phyloP scores from a whole-genome alignment of 2,329 filamentous ascomycete genomes.

The Metarhizium album region DNA sequence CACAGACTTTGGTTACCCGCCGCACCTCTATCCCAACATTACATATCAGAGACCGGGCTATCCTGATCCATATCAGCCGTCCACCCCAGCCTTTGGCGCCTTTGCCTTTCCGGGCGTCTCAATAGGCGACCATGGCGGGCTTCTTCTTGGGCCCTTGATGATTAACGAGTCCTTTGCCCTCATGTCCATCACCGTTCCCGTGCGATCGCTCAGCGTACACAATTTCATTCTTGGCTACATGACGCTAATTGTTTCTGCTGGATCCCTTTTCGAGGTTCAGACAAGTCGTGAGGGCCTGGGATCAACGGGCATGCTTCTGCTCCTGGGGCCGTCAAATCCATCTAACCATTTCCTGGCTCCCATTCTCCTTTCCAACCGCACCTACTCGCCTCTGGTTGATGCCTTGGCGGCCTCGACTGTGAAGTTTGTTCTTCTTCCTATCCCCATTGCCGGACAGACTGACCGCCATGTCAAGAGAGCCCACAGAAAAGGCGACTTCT shows the following conservation, averaged over 20 bases:
- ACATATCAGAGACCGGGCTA: conserved; percentile 44
- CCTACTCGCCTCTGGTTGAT: conserved; percentile 26
- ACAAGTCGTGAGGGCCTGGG: conserved; percentile 59
- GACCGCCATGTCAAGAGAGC: conserved; percentile 34
- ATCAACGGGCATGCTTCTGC: conserved; percentile 55
- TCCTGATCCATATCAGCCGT: conserved; percentile 28
- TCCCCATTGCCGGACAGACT: conserved; percentile 22
- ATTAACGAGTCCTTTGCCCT: conserved; percentile 66
- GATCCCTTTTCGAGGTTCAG: conserved; percentile 50
- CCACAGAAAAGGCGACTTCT: conserved; percentile 27
- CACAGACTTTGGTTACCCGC: conserved; percentile 54
- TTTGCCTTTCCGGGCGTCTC: conserved; percentile 38
- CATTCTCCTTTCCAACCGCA: conserved; percentile 35
- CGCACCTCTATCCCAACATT: conserved; percentile 66
- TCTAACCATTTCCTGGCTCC: conserved; percentile 52
- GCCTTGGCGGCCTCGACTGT: conserved; percentile 34
- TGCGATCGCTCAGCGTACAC: conserved; percentile 48
- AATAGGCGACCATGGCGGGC: conserved; percentile 40
- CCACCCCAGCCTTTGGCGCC: conserved; percentile 32
- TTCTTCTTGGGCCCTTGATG: conserved; percentile 67
- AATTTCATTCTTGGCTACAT: conserved; percentile 69
- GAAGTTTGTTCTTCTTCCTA: conserved; percentile 51
- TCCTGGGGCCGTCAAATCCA: conserved; percentile 55
- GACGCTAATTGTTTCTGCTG: conserved; percentile 64
- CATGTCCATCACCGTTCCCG: conserved; percentile 69